Evolutionary conservation across 495 filamentous ascomycete genomes (phyloP).

Genomic region (Penicillium samsonianum): DNA sequence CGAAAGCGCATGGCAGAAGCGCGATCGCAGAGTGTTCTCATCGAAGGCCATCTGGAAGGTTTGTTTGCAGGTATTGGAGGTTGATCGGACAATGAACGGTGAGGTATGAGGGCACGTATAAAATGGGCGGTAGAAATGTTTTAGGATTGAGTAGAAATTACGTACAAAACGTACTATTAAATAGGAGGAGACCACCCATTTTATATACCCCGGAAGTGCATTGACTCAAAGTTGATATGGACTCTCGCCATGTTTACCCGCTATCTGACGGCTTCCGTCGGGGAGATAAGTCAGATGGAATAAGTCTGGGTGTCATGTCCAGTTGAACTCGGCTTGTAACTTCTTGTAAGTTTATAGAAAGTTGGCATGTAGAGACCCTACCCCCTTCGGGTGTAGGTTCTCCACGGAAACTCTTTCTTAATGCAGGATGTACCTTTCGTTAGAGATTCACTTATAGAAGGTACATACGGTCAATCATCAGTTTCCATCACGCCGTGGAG

Average conservation of each 20-base stretch:
- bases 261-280: constrained; percentile 21
- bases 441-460: no score
- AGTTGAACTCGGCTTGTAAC: no score
- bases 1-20: constrained; percentile 1
- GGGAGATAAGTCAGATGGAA: constrained; percentile 2
- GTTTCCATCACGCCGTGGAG: no score
- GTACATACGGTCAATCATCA: no score
- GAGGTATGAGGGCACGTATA: neutral
- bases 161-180: neutral
- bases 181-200: neutral
- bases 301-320: no score
- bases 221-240: neutral
- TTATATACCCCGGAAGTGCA: neutral
- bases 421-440: no score
- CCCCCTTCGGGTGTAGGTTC: no score
- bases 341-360: no score
- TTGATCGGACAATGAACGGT: neutral
- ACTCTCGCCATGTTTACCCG: constrained; percentile 16
- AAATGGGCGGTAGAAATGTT: neutral
- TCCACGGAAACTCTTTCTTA: no score
- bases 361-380: no score
- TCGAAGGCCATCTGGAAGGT: neutral
- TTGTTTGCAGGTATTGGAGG: neutral
- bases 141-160: neutral
- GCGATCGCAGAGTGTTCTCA: neutral